Base-by-base conservation (phyloP, 2,329 filamentous ascomycete species). In the Zymoseptoria passerinii region DNA sequence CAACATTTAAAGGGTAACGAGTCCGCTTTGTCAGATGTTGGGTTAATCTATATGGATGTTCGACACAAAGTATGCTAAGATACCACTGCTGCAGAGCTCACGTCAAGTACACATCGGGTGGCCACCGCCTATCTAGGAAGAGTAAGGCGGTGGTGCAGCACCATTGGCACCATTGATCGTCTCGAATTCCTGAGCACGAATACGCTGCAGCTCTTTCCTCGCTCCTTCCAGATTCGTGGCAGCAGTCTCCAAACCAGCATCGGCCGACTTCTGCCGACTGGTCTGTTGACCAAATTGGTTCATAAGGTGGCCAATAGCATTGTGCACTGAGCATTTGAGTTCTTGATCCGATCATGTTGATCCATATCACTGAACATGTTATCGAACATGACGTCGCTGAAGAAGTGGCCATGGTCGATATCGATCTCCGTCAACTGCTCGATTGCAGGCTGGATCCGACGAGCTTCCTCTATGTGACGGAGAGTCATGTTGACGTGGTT, bases 351-450 rank as follows among this genome's bases (percentile, higher is more conserved):
- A 2, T 69, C 66, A 57, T 70, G 67, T 48, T 68, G 65, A 2
- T 63, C 62, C 62, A 68, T 66, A 44, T 70, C 67, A 4, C 61
- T 62, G 53, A 71, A 72, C 20, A 70, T 64, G 49, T 68, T 69
- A 49, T 71, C 68, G 29, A 72, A 70, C 23, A 71, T 13, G 4
- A 71, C 59, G 53, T 71, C 68, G 19, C 61, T 63, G 40, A 70
- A 61, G 4, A 70, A 51, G 50, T 70, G 67, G 2, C 66, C 66
- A n/a, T 67, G 62, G 49, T 67, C 66, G 53, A 71, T 68, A 6
- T 64, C 61, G 16, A 71, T 61, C 9, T 61, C 58, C 1, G 53
- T 49, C 4, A 68, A 48, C 1, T 54, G 52, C 3, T 56, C 53
- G 23, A 71, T 66, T 5, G 58, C 62, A 8, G 67, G 66, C 50